Conservation (phyloP, 2,329 filamentous ascomycete genomes). For the Ophiostoma himal-ulmi region DNA sequence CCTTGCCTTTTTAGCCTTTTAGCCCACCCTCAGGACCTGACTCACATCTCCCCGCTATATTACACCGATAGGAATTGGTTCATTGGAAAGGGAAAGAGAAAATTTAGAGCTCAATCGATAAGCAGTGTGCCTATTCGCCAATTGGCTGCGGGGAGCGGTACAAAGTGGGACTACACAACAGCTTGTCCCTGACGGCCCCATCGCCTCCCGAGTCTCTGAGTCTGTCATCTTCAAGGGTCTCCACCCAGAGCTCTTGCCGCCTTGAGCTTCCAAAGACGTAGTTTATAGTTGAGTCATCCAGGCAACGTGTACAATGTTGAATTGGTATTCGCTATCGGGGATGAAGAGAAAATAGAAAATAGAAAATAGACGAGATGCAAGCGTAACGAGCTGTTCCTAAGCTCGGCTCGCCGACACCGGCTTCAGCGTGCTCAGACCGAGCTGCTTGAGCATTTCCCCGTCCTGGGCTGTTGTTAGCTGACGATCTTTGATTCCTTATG, state of each 20-base stretch:
- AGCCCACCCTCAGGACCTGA: neutral
- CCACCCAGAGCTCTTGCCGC: neutral
- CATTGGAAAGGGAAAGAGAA: neutral
- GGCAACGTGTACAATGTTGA: neutral
- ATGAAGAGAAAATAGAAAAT: neutral
- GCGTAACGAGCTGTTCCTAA: no score
- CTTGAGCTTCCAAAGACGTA: neutral
- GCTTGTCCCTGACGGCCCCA: neutral
- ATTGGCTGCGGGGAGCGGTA: neutral
- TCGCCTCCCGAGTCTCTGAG: no score
- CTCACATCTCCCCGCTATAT: conserved; percentile 1
- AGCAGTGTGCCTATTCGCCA: neutral
- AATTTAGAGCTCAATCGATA: conserved; percentile 9
- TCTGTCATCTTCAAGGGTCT: no score
- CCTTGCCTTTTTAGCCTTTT: neutral
- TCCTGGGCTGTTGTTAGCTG: neutral
- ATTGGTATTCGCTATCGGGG: neutral
- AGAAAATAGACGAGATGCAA: neutral
- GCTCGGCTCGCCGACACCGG: neutral
- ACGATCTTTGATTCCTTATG: neutral
- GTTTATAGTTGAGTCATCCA: neutral
- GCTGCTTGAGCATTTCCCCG: neutral
- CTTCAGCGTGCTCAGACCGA: neutral
- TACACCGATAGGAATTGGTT: neutral
- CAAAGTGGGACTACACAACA: neutral